Conservation (phyloP, 192 early-diverging fungal genomes). For the Phlyctochytrium bullatum region DNA sequence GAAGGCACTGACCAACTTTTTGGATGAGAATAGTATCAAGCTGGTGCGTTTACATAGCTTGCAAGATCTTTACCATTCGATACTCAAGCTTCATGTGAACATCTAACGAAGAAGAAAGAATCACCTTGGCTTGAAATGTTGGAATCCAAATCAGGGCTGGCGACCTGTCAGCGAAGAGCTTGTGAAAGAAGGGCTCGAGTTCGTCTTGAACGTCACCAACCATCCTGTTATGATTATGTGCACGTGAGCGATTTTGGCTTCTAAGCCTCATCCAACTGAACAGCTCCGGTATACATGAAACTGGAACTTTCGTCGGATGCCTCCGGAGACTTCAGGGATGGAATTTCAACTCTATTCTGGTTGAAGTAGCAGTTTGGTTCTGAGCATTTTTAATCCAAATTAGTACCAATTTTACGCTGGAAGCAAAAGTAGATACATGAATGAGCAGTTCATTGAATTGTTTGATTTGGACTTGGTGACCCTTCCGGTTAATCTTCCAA, state of each 20-base stretch:
- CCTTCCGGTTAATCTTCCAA: conserved; percentile 70
- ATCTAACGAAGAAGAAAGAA: background rate
- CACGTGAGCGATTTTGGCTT: conserved; percentile 57
- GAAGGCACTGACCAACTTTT: conserved; percentile 10
- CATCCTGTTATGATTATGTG: conserved; percentile 92
- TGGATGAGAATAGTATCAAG: background rate
- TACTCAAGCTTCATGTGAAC: background rate
- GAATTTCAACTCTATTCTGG: conserved; percentile 96
- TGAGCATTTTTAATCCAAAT: no score
- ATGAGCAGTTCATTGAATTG: conserved; percentile 94
- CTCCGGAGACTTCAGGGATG: conserved; percentile 88
- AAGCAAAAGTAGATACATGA: conserved; percentile 78
- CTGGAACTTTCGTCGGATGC: conserved; percentile 90
- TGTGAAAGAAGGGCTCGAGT: conserved; percentile 92
- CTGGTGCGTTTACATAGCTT: no score
- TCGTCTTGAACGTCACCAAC: conserved; percentile 71
- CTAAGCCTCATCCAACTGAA: background rate
- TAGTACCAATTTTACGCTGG: conserved; percentile 92
- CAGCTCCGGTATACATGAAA: conserved; percentile 90
- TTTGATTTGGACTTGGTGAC: conserved; percentile 88
- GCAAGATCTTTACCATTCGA: no score
- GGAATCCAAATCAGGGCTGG: conserved; percentile 51
- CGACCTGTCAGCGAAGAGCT: conserved; percentile 91
- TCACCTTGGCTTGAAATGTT: conserved; percentile 4
- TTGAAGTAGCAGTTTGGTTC: no score